Percentiles rank a stretch among this genome's conserved stretches.
phyloP scores from a whole-genome alignment of 2,329 filamentous ascomycete genomes.

The Pseudogymnoascus sp. region DNA sequence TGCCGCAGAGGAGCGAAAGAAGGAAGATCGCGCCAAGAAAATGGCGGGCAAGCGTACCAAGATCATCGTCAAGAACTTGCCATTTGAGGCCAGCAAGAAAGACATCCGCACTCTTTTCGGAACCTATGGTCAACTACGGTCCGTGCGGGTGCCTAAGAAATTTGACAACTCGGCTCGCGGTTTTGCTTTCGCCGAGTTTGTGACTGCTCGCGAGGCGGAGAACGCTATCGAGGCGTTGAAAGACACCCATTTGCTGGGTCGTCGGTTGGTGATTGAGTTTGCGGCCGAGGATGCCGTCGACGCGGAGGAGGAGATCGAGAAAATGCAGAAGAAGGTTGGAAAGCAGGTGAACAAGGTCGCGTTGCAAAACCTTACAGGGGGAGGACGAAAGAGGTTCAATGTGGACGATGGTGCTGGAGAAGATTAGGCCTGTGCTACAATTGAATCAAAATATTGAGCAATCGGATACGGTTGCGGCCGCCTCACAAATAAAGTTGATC shows the following conservation, averaged over 20 bases:
- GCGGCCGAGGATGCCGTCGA: conserved; percentile 82
- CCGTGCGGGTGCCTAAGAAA: conserved; percentile 90
- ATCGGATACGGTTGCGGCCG: conserved; percentile 1
- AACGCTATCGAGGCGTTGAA: conserved; percentile 86
- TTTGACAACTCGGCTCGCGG: conserved; percentile 83
- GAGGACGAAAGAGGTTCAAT: conserved; percentile 81
- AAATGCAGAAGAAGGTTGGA: conserved; percentile 94
- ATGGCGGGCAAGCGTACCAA: conserved; percentile 71
- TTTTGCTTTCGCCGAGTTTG: conserved; percentile 95
- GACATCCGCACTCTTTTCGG: conserved; percentile 81
- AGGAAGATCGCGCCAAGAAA: conserved; percentile 78
- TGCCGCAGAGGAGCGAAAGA: conserved; percentile 77
- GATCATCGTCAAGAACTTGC: conserved; percentile 96
- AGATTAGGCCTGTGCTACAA: conserved; percentile 21
- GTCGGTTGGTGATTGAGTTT: conserved; percentile 84
- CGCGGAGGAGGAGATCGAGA: conserved; percentile 90
- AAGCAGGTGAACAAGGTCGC: conserved; percentile 86
- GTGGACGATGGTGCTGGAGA: conserved; percentile 62
- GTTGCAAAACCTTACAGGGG: conserved; percentile 77
- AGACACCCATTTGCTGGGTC: conserved; percentile 87
- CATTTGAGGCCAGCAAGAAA: conserved; percentile 91
- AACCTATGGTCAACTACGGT: conserved; percentile 84
- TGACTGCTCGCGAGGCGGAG: conserved; percentile 78
- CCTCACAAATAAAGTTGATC: conserved; percentile 3
- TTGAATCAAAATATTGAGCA: neutral